Percentiles rank a stretch among this genome's conserved stretches.
Evolutionary conservation across 768 basidiomycete genomes (phyloP).

Genomic region (Calocybe gangraenosa): DNA sequence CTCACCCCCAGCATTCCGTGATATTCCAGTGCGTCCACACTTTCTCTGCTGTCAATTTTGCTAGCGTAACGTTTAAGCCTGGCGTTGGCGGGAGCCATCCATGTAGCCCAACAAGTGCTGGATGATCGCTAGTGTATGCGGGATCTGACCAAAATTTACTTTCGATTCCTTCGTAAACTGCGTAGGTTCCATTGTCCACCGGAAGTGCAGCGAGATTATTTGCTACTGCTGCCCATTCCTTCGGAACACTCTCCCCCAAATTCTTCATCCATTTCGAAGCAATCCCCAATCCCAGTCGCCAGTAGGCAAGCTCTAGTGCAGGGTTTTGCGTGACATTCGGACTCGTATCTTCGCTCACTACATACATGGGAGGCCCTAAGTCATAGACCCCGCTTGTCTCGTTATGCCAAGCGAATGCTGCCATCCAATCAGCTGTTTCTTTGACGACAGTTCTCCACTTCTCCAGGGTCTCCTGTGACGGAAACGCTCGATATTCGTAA

Average conservation of each 20-base stretch:
- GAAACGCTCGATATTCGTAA: slow-evolving; percentile 50
- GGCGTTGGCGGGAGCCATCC: slow-evolving; percentile 55
- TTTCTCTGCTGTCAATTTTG: slow-evolving; percentile 47
- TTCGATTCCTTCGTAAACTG: slow-evolving; percentile 53
- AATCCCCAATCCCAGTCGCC: slow-evolving; percentile 45
- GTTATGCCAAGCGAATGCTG: slow-evolving; percentile 51
- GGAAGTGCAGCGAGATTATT: slow-evolving; percentile 48
- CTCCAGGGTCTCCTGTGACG: slow-evolving; percentile 32
- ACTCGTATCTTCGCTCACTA: slow-evolving; percentile 52
- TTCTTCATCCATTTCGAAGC: slow-evolving; percentile 46
- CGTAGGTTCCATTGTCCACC: slow-evolving; percentile 45
- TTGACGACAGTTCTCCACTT: slow-evolving; percentile 51
- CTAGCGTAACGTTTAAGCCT: slow-evolving; percentile 41
- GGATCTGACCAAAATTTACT: slow-evolving; percentile 48
- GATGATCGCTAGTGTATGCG: slow-evolving; percentile 52
- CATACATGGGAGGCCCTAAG: slow-evolving; percentile 56
- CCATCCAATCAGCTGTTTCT: slow-evolving; percentile 59
- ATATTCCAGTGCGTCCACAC: slow-evolving; percentile 54
- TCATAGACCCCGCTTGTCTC: slow-evolving; percentile 43
- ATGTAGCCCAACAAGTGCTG: slow-evolving; percentile 49
- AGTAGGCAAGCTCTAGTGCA: slow-evolving; percentile 57
- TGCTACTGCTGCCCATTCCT: slow-evolving; percentile 39
- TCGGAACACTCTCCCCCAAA: slow-evolving; percentile 37
- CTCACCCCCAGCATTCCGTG: slow-evolving; percentile 51
- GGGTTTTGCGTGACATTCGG: slow-evolving; percentile 53